These are phyloP conservation scores for Carex kokanica DNA, from an alignment of 176 grass and related monocot genomes.

Conservation along the genomic window DNA sequence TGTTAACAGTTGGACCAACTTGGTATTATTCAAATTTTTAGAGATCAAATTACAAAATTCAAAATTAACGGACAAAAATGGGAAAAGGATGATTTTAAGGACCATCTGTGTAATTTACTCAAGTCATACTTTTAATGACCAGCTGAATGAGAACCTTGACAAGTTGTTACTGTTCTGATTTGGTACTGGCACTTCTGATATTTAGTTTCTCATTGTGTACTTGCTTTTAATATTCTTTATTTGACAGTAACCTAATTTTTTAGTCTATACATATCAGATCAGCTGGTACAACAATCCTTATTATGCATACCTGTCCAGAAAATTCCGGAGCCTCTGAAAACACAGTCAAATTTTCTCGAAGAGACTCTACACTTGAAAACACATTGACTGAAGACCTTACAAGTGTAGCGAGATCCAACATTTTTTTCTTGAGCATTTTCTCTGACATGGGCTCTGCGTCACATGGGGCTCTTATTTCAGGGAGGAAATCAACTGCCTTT, in stretches of 20 bases:
- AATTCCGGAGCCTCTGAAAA: conserved; percentile 33
- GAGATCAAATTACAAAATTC: not conserved
- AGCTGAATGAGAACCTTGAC: not conserved
- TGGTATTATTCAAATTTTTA: not conserved
- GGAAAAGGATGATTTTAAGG: not conserved
- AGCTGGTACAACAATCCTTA: not conserved
- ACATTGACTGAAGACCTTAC: conserved; percentile 49
- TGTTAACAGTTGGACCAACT: not conserved
- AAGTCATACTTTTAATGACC: not conserved
- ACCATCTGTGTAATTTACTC: not conserved
- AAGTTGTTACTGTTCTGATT: not conserved
- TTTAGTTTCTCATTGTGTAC: not conserved
- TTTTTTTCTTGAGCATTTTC: conserved; percentile 50
- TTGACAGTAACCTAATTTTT: not conserved
- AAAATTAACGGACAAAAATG: not conserved
- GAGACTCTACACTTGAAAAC: conserved; percentile 47
- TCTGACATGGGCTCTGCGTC: conserved; percentile 29
- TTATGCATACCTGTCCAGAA: conserved; percentile 60
- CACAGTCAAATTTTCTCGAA: conserved; percentile 51
- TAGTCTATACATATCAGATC: not conserved
- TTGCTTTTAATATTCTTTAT: not conserved
- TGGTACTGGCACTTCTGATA: not conserved
- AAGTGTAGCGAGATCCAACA: conserved; percentile 48
- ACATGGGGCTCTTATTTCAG: conserved; percentile 48
- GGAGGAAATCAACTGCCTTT: conserved; percentile 40